Base-by-base conservation (phyloP, 2,329 filamentous ascomycete species). In the Neobulgaria alba region DNA sequence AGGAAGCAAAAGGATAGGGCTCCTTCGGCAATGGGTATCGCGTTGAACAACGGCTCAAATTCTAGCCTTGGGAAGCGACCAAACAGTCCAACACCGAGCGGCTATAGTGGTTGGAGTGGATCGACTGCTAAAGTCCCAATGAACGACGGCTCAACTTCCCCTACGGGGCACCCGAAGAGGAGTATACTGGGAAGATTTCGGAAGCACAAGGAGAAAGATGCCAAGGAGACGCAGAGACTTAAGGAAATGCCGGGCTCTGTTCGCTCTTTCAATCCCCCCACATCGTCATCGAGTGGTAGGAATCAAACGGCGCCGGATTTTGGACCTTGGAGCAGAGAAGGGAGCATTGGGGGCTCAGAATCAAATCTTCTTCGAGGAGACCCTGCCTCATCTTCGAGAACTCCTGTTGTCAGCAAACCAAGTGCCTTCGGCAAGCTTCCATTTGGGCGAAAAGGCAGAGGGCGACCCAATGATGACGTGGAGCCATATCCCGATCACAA, bases 21-120 rank as follows among this genome's bases (percentile, higher is more conserved):
- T 17, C 52, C 48, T 5, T 54, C 48, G 15, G 49, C 55, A 12
- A 57, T 59, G 53, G 53, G 52, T 18, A 50, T 48, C 7, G 46
- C 48, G 10, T 30, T 55, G 23, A 26, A 26, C 23, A 26, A 26
- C 12, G 45, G 49, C 10, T 57, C 56, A 5, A 57, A 48, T 39
- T 42, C 49, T 16, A 58, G 46, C 41, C 44, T 55, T n/a, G 33
- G 69, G 59, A 73, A 66, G 51, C 80, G 88, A 50, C 79, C 85
- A 10, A 76, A 84, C 46, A 94, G 89, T 61, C 87, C 89, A 18
- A 85, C 86, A 1, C 84, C 88, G 5, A 92, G 85, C 61, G 69
- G 75, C 31, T 31, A 32, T 14, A 86, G 82, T 56, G 72, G 67
- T 16, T 66, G 67, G 62, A 74, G 63, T 58, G 50, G 47, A 36